A percentile compares a stretch with the other conserved stretches of the same genome.
Conservation (phyloP, 805 yeast species). For the Kodamaea fukazawae region DNA sequence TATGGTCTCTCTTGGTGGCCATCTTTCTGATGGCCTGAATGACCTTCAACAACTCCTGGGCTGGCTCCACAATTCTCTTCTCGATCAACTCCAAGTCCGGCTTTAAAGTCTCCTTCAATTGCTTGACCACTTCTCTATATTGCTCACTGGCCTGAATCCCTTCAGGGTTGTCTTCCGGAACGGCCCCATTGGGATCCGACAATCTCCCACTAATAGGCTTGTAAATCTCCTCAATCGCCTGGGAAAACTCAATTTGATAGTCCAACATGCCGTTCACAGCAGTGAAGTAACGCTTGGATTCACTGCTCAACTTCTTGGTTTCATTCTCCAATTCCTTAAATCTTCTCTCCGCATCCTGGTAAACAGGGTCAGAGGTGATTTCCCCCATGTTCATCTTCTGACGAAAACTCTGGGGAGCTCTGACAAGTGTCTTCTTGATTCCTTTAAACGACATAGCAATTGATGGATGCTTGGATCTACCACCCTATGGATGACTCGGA, state of each 20-base stretch:
- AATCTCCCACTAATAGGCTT: conserved; percentile 92
- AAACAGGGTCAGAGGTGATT: conserved; percentile 70
- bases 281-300: conserved; percentile 82
- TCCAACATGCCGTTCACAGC: conserved; percentile 93
- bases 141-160: conserved; percentile 94
- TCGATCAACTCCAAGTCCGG: conserved; percentile 95
- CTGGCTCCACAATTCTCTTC: conserved; percentile 83
- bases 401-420: conserved; percentile 91
- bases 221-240: conserved; percentile 91
- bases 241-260: conserved; percentile 93
- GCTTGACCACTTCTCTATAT: conserved; percentile 83
- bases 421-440: conserved; percentile 68
- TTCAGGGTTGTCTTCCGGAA: conserved; percentile 93
- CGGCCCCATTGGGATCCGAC: conserved; percentile 82
- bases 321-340: conserved; percentile 89
- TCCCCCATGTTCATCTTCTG: conserved; percentile 87
- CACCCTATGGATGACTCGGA: too few relatives aligned
- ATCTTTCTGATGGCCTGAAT: conserved; percentile 84
- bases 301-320: conserved; percentile 85
- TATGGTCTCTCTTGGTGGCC: conserved; percentile 94
- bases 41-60: conserved; percentile 82
- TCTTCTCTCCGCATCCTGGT: conserved; percentile 92
- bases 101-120: conserved; percentile 77
- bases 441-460: conserved; percentile 81
- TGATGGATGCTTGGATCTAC: not conserved